phyloP scores from a whole-genome alignment of 2,329 filamentous ascomycete genomes.

The Exophiala bonariae region DNA sequence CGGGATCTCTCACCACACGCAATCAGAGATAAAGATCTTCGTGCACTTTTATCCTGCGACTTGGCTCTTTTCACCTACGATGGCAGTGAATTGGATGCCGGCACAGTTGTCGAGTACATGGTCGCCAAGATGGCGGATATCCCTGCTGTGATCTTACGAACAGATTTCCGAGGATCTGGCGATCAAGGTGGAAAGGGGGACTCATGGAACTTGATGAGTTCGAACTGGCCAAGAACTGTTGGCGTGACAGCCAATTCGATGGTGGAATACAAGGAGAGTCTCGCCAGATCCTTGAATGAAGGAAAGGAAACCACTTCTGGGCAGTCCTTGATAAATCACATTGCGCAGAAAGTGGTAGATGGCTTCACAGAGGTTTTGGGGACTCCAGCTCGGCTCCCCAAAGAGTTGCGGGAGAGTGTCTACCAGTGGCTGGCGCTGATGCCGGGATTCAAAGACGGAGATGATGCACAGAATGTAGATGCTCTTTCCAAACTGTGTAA shows the following conservation, averaged over 20 bases:
- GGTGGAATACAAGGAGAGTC: slow-evolving; percentile 24
- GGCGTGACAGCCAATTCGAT: slow-evolving; percentile 24
- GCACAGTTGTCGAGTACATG: slow-evolving; percentile 30
- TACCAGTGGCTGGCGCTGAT: slow-evolving; percentile 30
- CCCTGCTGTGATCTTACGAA: slow-evolving; percentile 27
- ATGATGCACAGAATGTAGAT: slow-evolving; percentile 15
- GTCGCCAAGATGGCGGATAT: slow-evolving; percentile 29
- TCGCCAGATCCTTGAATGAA: slow-evolving; percentile 10
- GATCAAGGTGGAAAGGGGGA: slow-evolving; percentile 25
- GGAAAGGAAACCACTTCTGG: slow-evolving; percentile 7
- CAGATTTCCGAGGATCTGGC: slow-evolving; percentile 27
- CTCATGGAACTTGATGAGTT: slow-evolving; percentile 29
- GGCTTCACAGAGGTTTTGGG: slow-evolving; percentile 26
- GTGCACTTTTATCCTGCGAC: slow-evolving; percentile 26
- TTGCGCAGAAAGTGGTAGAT: slow-evolving; percentile 23
- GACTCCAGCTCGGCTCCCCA: slow-evolving; percentile 21
- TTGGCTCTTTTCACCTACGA: slow-evolving; percentile 29
- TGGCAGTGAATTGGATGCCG: slow-evolving; percentile 27
- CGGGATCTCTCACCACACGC: slow-evolving; percentile 26
- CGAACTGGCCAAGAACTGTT: slow-evolving; percentile 26
- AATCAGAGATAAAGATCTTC: slow-evolving; percentile 28
- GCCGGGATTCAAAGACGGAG: slow-evolving; percentile 25
- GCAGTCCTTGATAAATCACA: slow-evolving; percentile 18
- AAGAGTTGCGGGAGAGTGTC: slow-evolving; percentile 25
- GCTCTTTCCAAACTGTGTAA: slow-evolving; percentile 18